Percentiles rank a stretch among this genome's conserved stretches.
These are phyloP conservation scores for Tephrocybe sp. DNA, from an alignment of 768 basidiomycete species.

Conservation along the genomic window DNA sequence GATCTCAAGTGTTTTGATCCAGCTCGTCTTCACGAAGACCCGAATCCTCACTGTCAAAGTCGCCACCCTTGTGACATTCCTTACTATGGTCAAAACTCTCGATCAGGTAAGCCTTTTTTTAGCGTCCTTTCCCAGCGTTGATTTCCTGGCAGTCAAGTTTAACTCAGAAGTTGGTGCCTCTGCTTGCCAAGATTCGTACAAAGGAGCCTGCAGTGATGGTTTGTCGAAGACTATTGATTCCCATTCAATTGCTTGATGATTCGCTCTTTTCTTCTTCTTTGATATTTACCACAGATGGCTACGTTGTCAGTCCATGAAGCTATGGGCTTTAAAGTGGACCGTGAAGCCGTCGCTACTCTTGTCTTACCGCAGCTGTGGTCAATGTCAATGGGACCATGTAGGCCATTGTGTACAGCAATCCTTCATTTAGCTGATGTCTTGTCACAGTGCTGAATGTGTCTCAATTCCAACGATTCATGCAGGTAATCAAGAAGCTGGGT, in stretches of 20 bases:
- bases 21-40: slow-evolving; percentile 94
- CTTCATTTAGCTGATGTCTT: slow-evolving; percentile 3
- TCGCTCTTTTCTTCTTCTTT: neutral
- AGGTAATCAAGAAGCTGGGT: slow-evolving; percentile 69
- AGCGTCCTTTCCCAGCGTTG: neutral
- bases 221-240: slow-evolving; percentile 14
- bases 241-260: neutral
- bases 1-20: slow-evolving; percentile 5
- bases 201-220: slow-evolving; percentile 97
- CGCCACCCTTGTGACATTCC: slow-evolving; percentile 77
- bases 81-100: slow-evolving; percentile 84
- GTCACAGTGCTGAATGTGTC: slow-evolving; percentile 66
- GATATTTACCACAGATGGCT: slow-evolving; percentile 56
- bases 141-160: slow-evolving; percentile 59
- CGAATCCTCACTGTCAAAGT: slow-evolving; percentile 90
- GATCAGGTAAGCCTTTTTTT: slow-evolving; percentile 61
- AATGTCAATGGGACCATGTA: slow-evolving; percentile 95
- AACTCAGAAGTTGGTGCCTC: slow-evolving; percentile 93
- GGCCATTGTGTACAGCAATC: slow-evolving; percentile 24
- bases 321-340: slow-evolving; percentile 93
- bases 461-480: slow-evolving; percentile 94
- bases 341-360: slow-evolving; percentile 86
- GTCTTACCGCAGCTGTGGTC: slow-evolving; percentile 93
- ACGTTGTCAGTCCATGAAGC: slow-evolving; percentile 90
- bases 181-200: slow-evolving; percentile 92